Conservation (phyloP, 306 rosid genomes). For the Prunus padus region DNA sequence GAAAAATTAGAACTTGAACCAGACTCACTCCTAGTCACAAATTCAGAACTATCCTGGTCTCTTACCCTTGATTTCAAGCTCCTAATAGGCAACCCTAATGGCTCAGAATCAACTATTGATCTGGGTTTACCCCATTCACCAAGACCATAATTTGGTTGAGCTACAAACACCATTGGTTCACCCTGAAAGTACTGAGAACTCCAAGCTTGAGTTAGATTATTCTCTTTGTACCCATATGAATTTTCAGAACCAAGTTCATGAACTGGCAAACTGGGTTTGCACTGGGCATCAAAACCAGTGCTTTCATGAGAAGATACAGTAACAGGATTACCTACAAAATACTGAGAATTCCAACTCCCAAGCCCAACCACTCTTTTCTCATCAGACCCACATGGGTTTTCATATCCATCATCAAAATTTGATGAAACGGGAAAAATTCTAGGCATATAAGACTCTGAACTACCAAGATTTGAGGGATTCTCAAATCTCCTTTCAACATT, state of each 20-base stretch:
- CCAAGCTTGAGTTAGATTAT: slow-evolving; percentile 65
- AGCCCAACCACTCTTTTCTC: slow-evolving; percentile 36
- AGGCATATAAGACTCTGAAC: slow-evolving; percentile 53
- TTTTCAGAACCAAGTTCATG: slow-evolving; percentile 28
- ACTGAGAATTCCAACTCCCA: slow-evolving; percentile 45
- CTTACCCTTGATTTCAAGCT: slow-evolving; percentile 55
- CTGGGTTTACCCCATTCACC: slow-evolving; percentile 40
- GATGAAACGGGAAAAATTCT: slow-evolving; percentile 57
- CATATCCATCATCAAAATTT: slow-evolving; percentile 52
- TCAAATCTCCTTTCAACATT: slow-evolving; percentile 45
- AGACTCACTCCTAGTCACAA: slow-evolving; percentile 49
- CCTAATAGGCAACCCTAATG: slow-evolving; percentile 79
- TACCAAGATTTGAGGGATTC: slow-evolving; percentile 32
- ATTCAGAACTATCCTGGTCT: slow-evolving; percentile 34
- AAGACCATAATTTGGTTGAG: slow-evolving; percentile 49
- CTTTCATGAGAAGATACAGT: slow-evolving; percentile 19
- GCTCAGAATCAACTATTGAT: slow-evolving; percentile 42
- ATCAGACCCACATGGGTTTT: slow-evolving; percentile 29
- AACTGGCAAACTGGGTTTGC: slow-evolving; percentile 34
- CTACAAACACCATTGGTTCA: slow-evolving; percentile 56
- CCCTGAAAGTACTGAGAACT: slow-evolving; percentile 59
- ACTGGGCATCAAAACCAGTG: slow-evolving; percentile 51
- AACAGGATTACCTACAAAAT: slow-evolving; percentile 33
- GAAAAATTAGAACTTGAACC: slow-evolving; percentile 59
- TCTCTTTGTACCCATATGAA: slow-evolving; percentile 36